Conservation (phyloP, 345 rosid species). For the Syzygium aromaticum region DNA sequence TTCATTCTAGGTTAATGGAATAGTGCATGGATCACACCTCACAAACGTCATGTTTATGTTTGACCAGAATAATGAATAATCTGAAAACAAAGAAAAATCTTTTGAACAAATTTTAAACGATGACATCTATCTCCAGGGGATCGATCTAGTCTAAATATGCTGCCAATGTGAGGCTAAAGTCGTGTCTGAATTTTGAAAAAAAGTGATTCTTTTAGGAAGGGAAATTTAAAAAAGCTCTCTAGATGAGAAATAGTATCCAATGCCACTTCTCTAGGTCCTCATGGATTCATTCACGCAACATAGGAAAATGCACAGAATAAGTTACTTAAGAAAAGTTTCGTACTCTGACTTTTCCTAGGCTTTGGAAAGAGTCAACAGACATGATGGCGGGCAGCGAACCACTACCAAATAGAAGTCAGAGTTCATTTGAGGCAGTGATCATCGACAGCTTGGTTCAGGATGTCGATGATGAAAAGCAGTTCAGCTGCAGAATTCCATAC, state of each 20-base stretch:
- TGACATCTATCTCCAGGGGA: not conserved
- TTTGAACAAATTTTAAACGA: not conserved
- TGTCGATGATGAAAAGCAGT: not conserved
- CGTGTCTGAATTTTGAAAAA: not conserved
- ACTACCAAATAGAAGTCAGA: not conserved
- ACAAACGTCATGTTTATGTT: not conserved
- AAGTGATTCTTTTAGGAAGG: not conserved
- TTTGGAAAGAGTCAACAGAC: not conserved
- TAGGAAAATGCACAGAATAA: not conserved
- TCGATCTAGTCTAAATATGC: not conserved
- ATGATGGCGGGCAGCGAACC: not conserved
- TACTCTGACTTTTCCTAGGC: not conserved
- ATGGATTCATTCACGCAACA: not conserved
- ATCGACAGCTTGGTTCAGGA: not conserved
- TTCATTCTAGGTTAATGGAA: not conserved
- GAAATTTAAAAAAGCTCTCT: not conserved
- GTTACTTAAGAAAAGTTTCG: not conserved
- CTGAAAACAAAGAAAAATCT: not conserved
- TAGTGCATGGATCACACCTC: not conserved
- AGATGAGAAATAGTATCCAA: accelerated
- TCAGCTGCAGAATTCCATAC: not conserved
- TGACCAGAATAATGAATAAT: not conserved
- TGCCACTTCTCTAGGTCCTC: not conserved
- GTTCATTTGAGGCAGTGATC: not conserved
- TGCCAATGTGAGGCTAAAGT: not conserved